Conservation (phyloP, 352 stramenopile species). For the Phytophthora sansomeana region DNA sequence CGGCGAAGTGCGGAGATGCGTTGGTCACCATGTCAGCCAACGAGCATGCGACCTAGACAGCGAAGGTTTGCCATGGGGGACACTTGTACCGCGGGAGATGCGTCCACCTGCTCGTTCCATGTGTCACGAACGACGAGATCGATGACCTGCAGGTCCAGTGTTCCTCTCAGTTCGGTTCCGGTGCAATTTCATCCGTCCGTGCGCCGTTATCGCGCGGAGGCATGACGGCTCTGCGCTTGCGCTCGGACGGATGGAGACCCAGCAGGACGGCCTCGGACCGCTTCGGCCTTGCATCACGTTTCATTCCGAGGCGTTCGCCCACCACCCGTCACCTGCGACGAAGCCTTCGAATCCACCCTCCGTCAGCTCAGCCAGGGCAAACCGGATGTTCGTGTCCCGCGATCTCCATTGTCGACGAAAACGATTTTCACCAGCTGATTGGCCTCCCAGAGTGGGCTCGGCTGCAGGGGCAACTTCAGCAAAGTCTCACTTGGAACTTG, state of each 20-base stretch:
- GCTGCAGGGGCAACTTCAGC: background rate
- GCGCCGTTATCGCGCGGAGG: background rate
- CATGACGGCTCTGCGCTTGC: background rate
- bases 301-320: background rate
- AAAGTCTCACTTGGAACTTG: background rate
- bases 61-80: slow-evolving; percentile 17
- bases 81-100: slow-evolving; percentile 23
- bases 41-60: no score
- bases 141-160: background rate
- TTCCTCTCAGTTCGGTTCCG: slow-evolving; percentile 6
- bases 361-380: slow-evolving; percentile 11
- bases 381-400: slow-evolving; percentile 6
- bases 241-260: background rate
- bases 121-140: slow-evolving; percentile 9
- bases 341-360: slow-evolving; percentile 2
- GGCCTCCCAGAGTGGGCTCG: slow-evolving; percentile 15
- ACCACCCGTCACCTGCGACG: background rate
- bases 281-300: background rate
- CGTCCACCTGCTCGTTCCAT: slow-evolving; percentile 4
- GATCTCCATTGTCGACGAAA: slow-evolving; percentile 22
- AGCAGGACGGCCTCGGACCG: background rate
- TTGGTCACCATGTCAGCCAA: no score
- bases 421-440: slow-evolving; percentile 22
- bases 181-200: background rate
- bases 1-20: no score